phyloP scores from a whole-genome alignment of 805 yeast genomes.

The Ogataea pignaliae region DNA sequence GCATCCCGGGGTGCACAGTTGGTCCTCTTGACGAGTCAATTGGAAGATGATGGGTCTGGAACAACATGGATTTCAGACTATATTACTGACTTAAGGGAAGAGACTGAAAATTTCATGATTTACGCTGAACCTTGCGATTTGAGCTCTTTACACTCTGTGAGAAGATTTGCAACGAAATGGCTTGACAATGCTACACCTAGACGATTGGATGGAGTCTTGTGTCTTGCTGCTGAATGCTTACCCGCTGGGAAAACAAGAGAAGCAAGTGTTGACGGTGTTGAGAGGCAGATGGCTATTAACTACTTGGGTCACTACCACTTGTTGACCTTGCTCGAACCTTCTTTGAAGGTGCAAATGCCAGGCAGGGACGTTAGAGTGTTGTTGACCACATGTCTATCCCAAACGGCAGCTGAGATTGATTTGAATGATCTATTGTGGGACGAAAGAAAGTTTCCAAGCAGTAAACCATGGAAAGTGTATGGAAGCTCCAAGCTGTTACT shows the following conservation, averaged over 20 bases:
- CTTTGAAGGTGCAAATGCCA: conserved; percentile 84
- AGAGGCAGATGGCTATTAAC: conserved; percentile 77
- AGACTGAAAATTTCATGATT: conserved; percentile 65
- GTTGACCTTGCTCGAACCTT: conserved; percentile 74
- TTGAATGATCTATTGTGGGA: conserved; percentile 62
- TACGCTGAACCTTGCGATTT: conserved; percentile 92
- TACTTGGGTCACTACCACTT: conserved; percentile 80
- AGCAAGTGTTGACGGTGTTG: conserved; percentile 77
- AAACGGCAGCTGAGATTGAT: conserved; percentile 66
- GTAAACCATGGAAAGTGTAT: conserved; percentile 67
- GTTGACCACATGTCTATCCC: conserved; percentile 73
- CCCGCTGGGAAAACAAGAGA: conserved; percentile 68
- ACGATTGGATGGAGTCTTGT: conserved; percentile 82
- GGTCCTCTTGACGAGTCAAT: conserved; percentile 58
- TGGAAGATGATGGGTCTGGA: conserved; percentile 43
- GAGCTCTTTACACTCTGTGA: conserved; percentile 62
- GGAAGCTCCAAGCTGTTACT: conserved; percentile 81
- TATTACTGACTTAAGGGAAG: conserved; percentile 69
- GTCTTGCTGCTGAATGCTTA: conserved; percentile 79
- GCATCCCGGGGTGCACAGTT: conserved; percentile 86
- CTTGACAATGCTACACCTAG: conserved; percentile 87
- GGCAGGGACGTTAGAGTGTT: conserved; percentile 89
- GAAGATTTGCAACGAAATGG: conserved; percentile 94
- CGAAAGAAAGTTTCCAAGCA: conserved; percentile 49
- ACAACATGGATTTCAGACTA: conserved; percentile 68